Conservation (phyloP, 2,329 filamentous ascomycete species). For the Graphium sp. region DNA sequence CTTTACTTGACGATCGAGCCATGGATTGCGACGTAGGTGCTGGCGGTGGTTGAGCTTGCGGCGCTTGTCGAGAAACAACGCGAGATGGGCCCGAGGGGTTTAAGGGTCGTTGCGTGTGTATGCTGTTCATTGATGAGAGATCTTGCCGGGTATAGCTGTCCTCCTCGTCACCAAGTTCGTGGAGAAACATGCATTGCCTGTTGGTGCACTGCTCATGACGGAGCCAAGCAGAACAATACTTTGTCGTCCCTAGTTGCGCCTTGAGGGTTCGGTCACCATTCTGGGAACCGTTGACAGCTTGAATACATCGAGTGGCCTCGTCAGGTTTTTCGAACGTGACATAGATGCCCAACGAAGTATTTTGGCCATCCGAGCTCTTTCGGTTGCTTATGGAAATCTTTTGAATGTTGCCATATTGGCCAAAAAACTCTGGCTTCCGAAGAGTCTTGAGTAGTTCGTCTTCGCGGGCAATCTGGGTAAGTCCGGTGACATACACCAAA, state of each 20-base stretch:
- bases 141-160: conserved; percentile 94
- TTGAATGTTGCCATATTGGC: conserved; percentile 94
- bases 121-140: conserved; percentile 84
- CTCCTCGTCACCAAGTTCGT: conserved; percentile 95
- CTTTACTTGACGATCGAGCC: conserved; percentile 62
- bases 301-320: conserved; percentile 79
- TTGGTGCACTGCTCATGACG: conserved; percentile 91
- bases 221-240: conserved; percentile 95
- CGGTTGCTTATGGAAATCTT: conserved; percentile 98
- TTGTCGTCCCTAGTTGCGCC: conserved; percentile 75
- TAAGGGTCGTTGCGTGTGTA: conserved; percentile 59
- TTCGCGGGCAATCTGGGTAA: conserved; percentile 82
- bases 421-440: conserved; percentile 84
- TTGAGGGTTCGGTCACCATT: conserved; percentile 79
- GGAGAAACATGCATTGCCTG: conserved; percentile 92
- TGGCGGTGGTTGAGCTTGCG: conserved; percentile 19
- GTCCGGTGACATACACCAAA: conserved; percentile 89
- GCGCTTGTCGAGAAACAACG: conserved; percentile 31
- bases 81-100: conserved; percentile 33
- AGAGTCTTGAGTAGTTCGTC: conserved; percentile 84
- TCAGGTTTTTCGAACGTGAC: conserved; percentile 92
- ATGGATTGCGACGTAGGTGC: conserved; percentile 40
- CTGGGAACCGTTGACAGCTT: conserved; percentile 77
- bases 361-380: conserved; percentile 58
- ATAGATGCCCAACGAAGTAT: conserved; percentile 88